Evolutionary conservation across 225 moss, liverwort and hornwort species (phyloP), one percentile per base, ranked within the genome.

Genomic region (Pseudoscleropodium purum): DNA sequence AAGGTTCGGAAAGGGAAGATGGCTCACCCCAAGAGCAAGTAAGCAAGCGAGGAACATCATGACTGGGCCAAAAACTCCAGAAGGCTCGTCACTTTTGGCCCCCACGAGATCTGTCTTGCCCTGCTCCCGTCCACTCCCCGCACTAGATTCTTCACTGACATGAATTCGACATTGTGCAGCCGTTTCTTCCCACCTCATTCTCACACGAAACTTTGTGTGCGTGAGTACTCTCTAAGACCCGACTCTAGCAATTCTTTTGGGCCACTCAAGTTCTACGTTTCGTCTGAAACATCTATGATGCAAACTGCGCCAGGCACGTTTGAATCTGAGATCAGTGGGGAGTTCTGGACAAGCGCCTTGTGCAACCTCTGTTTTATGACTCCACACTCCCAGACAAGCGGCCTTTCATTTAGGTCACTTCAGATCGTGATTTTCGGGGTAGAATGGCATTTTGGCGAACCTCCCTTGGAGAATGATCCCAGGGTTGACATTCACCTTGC

Each of bases 1-100:
- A 74, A 56, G 51, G 21, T 30, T 52, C 34, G 74, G 49, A 29
- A 56, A 77, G 34, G 79, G 52, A 84, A 66, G 70, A 67, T 69
- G 62, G 60, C 92, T 93, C 51, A 85, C 94, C 89, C 74, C 31
- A 49, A 93, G 89, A 76, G 94, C 94, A 52, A 94, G 91, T 86
- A 93, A 92, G 89, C 94, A 93, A 83, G 93, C 93, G 66, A 94
- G 94, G 86, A 94, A 94, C 84, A 94, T 82, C 91, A 94, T 94
- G 83, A 94, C 91, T 6, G 94, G 94, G 89, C 93, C 93, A 49
- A 93, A 94, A 43, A 92, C 84, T 88, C 94, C 94, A 31, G 83
- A 31, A 30, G 90, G 89, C 86, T 94, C 92, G 8, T 93, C 88
- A 73, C 80, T n/a, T 68, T 51, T 84, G 54, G 87, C 81, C 72